Percentiles rank a stretch among this genome's conserved stretches.
phyloP scores from a whole-genome alignment of 1,139 yeast genomes.

The Zygotorulaspora mrakii region DNA sequence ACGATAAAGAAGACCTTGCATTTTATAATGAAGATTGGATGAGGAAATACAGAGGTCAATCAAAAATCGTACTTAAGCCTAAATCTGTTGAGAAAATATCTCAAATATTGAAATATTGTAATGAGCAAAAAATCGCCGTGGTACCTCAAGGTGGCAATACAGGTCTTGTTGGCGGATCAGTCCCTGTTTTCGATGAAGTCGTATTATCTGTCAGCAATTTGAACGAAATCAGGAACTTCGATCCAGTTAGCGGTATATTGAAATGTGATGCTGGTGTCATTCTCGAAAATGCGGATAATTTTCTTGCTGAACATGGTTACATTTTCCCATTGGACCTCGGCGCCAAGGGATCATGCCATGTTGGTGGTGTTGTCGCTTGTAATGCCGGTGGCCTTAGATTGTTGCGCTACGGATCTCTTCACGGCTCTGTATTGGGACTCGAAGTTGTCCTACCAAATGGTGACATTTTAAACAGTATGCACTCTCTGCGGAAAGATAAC shows the following conservation, averaged over 20 bases:
- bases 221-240: slow-evolving; percentile 80
- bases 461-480: slow-evolving; percentile 68
- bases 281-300: slow-evolving; percentile 80
- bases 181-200: slow-evolving; percentile 90
- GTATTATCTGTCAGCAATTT: slow-evolving; percentile 64
- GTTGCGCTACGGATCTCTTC: slow-evolving; percentile 83
- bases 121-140: slow-evolving; percentile 71
- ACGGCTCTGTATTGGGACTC: slow-evolving; percentile 84
- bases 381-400: slow-evolving; percentile 91
- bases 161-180: slow-evolving; percentile 93
- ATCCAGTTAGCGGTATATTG: slow-evolving; percentile 75
- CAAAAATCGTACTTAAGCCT: slow-evolving; percentile 79
- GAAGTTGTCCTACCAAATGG: slow-evolving; percentile 91
- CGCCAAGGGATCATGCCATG: slow-evolving; percentile 95
- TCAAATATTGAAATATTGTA: slow-evolving; percentile 74
- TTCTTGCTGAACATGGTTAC: slow-evolving; percentile 72
- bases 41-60: slow-evolving; percentile 89
- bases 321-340: slow-evolving; percentile 94
- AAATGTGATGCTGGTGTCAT: slow-evolving; percentile 91
- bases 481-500: slow-evolving; percentile 81
- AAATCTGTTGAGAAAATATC: slow-evolving; percentile 77
- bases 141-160: slow-evolving; percentile 99
- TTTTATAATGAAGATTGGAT: slow-evolving; percentile 92
- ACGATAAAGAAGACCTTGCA: slow-evolving; percentile 59
- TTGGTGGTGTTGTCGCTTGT: slow-evolving; percentile 93